These are phyloP conservation scores for Ceratocystis colombiana DNA, from an alignment of 2,329 filamentous ascomycete species.

Conservation along the genomic window DNA sequence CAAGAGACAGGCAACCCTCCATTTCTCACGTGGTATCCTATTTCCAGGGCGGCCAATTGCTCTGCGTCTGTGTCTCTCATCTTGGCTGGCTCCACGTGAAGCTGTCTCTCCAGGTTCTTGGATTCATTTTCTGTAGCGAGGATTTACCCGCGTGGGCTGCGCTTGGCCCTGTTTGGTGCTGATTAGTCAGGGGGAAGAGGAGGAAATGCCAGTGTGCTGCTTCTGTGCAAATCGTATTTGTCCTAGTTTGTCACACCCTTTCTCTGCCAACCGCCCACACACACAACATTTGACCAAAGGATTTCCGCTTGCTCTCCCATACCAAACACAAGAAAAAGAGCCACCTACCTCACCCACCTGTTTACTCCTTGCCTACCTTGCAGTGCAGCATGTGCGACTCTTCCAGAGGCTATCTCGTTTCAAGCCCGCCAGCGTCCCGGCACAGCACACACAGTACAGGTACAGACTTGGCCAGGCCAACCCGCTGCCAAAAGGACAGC, in stretches of 20 bases:
- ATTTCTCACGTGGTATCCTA: neutral
- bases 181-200: neutral
- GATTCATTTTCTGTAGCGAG: slow-evolving; percentile 25
- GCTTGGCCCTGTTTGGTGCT: neutral
- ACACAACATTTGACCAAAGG: too few relatives aligned
- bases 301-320: too few relatives aligned
- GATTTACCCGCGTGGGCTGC: neutral
- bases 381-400: neutral
- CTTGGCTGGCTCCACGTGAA: neutral
- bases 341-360: neutral
- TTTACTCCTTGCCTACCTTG: too few relatives aligned
- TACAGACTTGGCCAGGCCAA: neutral
- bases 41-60: neutral
- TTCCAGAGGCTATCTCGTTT: slow-evolving; percentile 3
- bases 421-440: neutral
- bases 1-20: neutral
- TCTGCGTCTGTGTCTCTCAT: neutral
- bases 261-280: too few relatives aligned
- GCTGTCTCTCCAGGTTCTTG: slow-evolving; percentile 24
- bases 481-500: too few relatives aligned
- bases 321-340: too few relatives aligned
- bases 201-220: too few relatives aligned
- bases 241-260: too few relatives aligned
- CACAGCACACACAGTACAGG: neutral
- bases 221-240: too few relatives aligned